These are phyloP conservation scores for Heliamphora pulchella DNA, from an alignment of 179 eudicot species.

Conservation along the genomic window DNA sequence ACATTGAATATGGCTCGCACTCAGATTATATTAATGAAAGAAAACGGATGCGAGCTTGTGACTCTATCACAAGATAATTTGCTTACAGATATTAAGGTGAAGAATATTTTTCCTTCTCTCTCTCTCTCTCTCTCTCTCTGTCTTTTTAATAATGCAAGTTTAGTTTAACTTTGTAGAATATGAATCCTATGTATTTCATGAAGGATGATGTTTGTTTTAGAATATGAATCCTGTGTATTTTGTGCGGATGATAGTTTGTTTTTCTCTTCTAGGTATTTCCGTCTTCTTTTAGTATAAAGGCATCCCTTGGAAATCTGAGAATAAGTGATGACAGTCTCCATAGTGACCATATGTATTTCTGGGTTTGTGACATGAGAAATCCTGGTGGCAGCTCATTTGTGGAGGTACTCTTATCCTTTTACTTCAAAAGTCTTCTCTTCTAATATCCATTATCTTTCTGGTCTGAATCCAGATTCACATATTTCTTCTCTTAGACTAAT, in stretches of 20 bases:
- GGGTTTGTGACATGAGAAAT: slow-evolving; percentile 98
- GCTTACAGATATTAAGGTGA: slow-evolving; percentile 82
- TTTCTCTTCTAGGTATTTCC: slow-evolving; percentile 69
- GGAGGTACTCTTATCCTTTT: slow-evolving; percentile 49
- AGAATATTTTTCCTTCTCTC: background rate
- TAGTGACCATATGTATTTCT: slow-evolving; percentile 63
- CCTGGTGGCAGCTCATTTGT: slow-evolving; percentile 99
- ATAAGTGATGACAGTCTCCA: slow-evolving; percentile 90
- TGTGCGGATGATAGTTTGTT: background rate
- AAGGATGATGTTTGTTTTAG: too few species aligned
- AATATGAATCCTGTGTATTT: too few species aligned
- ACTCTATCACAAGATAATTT: slow-evolving; percentile 89
- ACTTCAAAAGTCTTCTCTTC: background rate
- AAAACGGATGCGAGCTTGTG: slow-evolving; percentile 71
- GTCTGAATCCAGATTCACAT: background rate
- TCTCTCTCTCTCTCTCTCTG: background rate
- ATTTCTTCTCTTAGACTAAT: background rate
- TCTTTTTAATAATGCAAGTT: background rate
- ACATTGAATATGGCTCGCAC: slow-evolving; percentile 83
- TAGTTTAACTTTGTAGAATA: background rate
- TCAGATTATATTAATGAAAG: slow-evolving; percentile 81
- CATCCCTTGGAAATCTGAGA: slow-evolving; percentile 87
- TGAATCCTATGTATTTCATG: background rate
- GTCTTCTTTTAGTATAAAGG: slow-evolving; percentile 92
- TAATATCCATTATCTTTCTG: background rate